Evolutionary conservation across 108 stramenopile species (phyloP), one percentile per base, ranked within the genome.

Genomic region (Conticribra weissflogii): DNA sequence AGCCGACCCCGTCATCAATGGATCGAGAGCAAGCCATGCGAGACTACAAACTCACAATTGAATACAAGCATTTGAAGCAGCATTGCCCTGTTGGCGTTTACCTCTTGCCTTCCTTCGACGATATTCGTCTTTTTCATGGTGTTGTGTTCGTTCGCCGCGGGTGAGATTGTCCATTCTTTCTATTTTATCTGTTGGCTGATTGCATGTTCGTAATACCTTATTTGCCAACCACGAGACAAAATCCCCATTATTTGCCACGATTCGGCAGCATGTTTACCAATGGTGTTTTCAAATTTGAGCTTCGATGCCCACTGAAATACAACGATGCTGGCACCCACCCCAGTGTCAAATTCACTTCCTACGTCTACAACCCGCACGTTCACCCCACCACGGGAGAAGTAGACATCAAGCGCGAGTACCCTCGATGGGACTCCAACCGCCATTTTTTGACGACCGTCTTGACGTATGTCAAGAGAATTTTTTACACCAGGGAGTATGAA

Each of bases 381-480:
- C 74, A 94, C 66, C 85, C 88, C 27, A 54, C 65, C 17, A 96
- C 89, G 25, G 96, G 96, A 7, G 91, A 85, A 61, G 63, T 98
- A 44, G 96, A 96, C 72, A 60, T 98, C 22, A 51, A 65, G 49
- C 55, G 71, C 0, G 85, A 90, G 61, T 95, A 90, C 51, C 92
- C 95, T 4, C 67, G 61, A 58, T 98, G 97, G 97, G 89, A 93
- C 50, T 92, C 95, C 3, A 81, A 81, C 19, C 81, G 81, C 21
- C 96, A 97, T 64, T 98, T 85, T 79, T 69, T 98, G 56, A 88
- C 96, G 25, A 96, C 96, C 14, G 96, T 91, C 21, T 72, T 98
- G 75, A 97, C 97, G n/a, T 94, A 88, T 83, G 66, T 98, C 58
- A 98, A 98, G 81, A 95, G 95, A 76, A 95, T 97, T 57, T 98